Evolutionary conservation across 257 asterid genomes (phyloP), one percentile per base, ranked within the genome.

Genomic region (Plantago elongata): DNA sequence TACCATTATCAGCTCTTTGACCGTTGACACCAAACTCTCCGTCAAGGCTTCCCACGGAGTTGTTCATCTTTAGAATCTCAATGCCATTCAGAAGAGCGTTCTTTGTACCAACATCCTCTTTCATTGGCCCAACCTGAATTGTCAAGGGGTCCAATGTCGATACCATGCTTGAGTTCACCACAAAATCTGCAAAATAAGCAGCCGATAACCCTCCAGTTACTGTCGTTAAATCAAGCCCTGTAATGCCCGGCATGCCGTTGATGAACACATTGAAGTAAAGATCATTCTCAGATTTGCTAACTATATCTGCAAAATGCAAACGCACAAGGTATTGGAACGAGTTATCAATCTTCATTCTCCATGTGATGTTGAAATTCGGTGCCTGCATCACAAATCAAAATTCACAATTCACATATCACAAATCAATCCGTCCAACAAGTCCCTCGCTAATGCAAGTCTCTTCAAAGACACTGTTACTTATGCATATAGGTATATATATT

Each of bases 181-280:
- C 77, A 14, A 85, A 83, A 47, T 85, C 95, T 1, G 80, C 79
- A 17, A 69, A 83, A 44, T 77, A 85, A 9, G 95, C 90, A 0
- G 84, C 64, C 4, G 79, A 47, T 18, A 85, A 65, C 50, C 75
- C 81, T 9, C 82, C 82, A 0, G 84, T 76, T 13, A 54, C 74
- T 1, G 91, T 63, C 44, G 83, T 18, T 44, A 85, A 63, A 30
- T 85, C 95, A 7, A 85, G 72, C 9, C 75, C 89, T 1, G 90
- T 78, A 47, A 93, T 79, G 6, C 76, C 88, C 15, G 87, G 46
- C 43, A 64, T 81, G 5, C 90, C 96, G 42, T 85, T 84, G 57
- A 93, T 74, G 75, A 81, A 93, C 17, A 87, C 95, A 51, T 87
- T 89, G 76, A 93, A 93, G 64, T 93, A 87, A 1, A 93, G 91